phyloP scores from a whole-genome alignment of 2,329 filamentous ascomycete species.

The Claviceps paspali region DNA sequence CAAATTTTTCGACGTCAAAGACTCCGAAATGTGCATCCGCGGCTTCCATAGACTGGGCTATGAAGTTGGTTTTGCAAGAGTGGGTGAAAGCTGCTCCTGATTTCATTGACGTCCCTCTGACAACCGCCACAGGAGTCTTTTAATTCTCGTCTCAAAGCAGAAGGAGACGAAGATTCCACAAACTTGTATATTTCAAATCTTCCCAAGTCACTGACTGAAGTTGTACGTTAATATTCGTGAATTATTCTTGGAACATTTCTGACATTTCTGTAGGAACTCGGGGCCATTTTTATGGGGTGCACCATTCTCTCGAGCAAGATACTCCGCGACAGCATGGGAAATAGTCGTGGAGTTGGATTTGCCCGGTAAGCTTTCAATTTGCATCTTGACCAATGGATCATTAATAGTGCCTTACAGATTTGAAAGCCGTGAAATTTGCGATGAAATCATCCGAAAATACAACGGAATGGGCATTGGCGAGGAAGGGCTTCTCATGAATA shows the following conservation, averaged over 20 bases:
- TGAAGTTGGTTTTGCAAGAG: constrained; percentile 91
- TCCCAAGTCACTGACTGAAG: constrained; percentile 80
- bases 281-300: constrained; percentile 63
- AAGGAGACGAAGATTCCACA: constrained; percentile 77
- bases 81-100: constrained; percentile 25
- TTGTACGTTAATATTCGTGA: constrained; percentile 38
- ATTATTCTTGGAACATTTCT: constrained; percentile 1
- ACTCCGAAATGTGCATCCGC: constrained; percentile 91
- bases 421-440: constrained; percentile 74
- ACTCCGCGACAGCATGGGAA: constrained; percentile 77
- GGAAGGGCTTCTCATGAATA: constrained; percentile 73
- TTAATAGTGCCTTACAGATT: constrained; percentile 42
- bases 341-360: constrained; percentile 93
- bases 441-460: constrained; percentile 74
- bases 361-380: constrained; percentile 51
- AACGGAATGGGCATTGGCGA: constrained; percentile 65
- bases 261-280: constrained; percentile 42
- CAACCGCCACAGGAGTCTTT: constrained; percentile 62
- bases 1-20: constrained; percentile 74
- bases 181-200: constrained; percentile 98
- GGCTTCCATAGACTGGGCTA: constrained; percentile 91
- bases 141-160: constrained; percentile 93
- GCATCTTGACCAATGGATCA: not conserved
- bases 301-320: constrained; percentile 90
- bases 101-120: constrained; percentile 11